Base-by-base conservation (phyloP, 2,329 filamentous ascomycete genomes). In the Colletotrichum tropicicola region DNA sequence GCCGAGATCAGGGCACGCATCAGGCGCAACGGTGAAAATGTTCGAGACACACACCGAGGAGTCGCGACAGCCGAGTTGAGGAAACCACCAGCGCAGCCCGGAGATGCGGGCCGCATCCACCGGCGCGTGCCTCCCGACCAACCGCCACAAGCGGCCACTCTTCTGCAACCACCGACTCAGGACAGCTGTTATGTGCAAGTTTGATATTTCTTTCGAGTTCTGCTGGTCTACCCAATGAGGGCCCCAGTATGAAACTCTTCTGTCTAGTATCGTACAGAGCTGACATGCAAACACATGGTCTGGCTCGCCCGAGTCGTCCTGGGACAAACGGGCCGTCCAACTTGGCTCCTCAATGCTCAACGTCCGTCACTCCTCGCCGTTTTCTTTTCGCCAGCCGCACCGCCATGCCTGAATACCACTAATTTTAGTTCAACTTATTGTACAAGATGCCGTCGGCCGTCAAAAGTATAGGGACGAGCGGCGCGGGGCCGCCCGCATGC, bases 381-480 rank as follows among this genome's bases (percentile, higher is more conserved):
- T 64, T 48, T 53, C 47, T 59, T 43, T 49, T 49, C 41, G 30
- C 60, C 41, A 47, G 12, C 58, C 61, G 43, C 48, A 32, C 43
- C 45, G 43, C 61, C 61, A 65, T 65, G 61, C 61, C 43, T 48
- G 35, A 65, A 61, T 53, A 49, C 28, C 32, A 65, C 43, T 65
- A 54, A 17, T 60, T 60, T 61, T 60, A 55, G 43, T 30, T 52
- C 41, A 30, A 41, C 43, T 61, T 54, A 32, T 51, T 44, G 51
- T 65, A 65, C 56, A 65, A 65, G 41, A 61, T 61, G 61, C 61
- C 35, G 12, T 54, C 48, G 61, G 35, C 57, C 56, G 61, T 61
- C 28, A 65, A 47, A 25, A 52, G 35, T 54, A 43, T 15, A 35
- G 41, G 13, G 56, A 61, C 61, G 49, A 60, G 57, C 56, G 43